Conservation (phyloP, 148 eudicot genomes). For the Vaccinium macrocarpon region DNA sequence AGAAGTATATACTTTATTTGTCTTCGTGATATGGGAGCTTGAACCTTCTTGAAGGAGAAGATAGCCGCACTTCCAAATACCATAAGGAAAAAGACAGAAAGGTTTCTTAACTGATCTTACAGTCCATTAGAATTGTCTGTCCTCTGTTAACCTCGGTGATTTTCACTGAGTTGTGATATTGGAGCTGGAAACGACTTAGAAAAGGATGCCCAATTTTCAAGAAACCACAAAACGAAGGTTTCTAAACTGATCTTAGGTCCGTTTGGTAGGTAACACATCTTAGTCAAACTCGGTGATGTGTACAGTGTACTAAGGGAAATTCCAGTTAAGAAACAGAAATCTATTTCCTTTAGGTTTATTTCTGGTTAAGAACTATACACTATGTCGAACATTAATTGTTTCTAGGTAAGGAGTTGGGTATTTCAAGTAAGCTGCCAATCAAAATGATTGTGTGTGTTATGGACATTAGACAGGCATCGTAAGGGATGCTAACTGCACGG, state of each 20-base stretch:
- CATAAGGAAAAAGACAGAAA: not conserved
- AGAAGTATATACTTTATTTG: not conserved
- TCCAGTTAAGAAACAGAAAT: not conserved
- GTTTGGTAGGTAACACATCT: not conserved
- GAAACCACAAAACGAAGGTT: not conserved
- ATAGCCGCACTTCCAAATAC: not conserved
- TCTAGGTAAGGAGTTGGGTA: not conserved
- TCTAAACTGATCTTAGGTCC: not conserved
- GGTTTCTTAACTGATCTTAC: not conserved
- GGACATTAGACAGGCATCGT: not conserved
- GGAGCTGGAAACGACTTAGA: not conserved
- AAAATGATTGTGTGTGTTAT: not conserved
- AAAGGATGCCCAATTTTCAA: not conserved
- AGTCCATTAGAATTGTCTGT: not conserved
- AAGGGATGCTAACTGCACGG: not conserved
- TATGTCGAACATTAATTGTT: not conserved
- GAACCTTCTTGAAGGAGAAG: conserved; percentile 2
- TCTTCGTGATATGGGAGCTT: not conserved
- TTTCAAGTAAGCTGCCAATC: not conserved
- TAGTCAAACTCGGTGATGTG: not conserved
- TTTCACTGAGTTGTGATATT: not conserved
- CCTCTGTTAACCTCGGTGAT: not conserved
- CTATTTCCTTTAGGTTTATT: not conserved
- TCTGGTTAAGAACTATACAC: not conserved
- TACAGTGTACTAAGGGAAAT: not conserved